Evolutionary conservation across 805 yeast species (phyloP), one percentile per base, ranked within the genome.

Genomic region (Sugiyamaella americana): DNA sequence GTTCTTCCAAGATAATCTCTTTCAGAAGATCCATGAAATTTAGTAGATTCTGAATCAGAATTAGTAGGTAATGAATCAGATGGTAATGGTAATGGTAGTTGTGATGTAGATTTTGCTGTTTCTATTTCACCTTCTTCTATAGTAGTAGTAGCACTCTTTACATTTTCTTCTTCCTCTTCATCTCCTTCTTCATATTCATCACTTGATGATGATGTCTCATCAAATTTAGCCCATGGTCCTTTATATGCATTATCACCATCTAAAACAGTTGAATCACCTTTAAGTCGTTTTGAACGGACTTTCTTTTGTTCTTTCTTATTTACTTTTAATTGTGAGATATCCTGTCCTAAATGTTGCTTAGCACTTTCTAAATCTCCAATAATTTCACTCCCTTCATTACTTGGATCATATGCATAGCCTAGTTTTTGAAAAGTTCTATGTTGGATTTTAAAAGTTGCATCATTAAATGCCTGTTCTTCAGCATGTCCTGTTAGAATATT

Each of bases 211-310:
- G 29, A 32, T 17, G 40, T 46, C 16, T 65, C 67, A 18, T 61
- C 56, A 48, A 71, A 76, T 26, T 66, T 64, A 1, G 84, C 84
- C 87, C 88, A 80, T 0, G 87, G 84, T 0, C 86, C 87, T 40
- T 61, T 55, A 50, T 72, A 79, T 1, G 71, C 72, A 24, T 63
- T 58, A 13, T 68, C 72, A 10, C 75, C 81, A 2, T 63, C 71
- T 6, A 69, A 34, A 1, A 57, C 56, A 0, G 60, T 51, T 1
- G 72, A 56, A 42, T 73, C 73, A 0, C 76, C 77, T 51, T 66
- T 70, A 43, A 59, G 58, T 44, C 75, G 59, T 47, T 63, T 67
- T 40, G 54, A 63, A 48, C 68, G 74, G 18, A 65, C 43, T n/a
- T 51, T 54, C 45, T 55, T 63, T 0, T 70, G 62, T 3, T 62